Evolutionary conservation across 176 grass and related monocot species (phyloP).

Genomic region (Pharus latifolius): DNA sequence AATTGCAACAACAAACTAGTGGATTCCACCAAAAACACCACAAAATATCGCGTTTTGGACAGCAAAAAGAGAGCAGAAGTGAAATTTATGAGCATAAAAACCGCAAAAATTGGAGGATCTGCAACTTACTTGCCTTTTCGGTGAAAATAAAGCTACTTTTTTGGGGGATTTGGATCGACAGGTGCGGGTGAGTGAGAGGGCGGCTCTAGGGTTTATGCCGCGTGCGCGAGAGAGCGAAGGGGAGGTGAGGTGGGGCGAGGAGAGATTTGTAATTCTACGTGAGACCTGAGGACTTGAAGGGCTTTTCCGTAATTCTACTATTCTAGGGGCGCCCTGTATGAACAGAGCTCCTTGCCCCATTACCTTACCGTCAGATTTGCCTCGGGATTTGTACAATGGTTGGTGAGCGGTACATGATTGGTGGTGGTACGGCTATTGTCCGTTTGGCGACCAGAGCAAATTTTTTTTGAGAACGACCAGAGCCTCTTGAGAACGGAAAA

Average conservation of each 20-base stretch:
- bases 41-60: not conserved
- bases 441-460: no score
- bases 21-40: not conserved
- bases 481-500: no score
- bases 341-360: not conserved
- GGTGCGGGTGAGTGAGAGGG: not conserved
- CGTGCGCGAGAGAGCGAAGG: not conserved
- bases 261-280: not conserved
- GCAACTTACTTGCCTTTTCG: slow-evolving; percentile 6
- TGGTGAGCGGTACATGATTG: not conserved
- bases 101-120: not conserved
- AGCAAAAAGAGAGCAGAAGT: not conserved
- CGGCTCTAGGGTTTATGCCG: slow-evolving; percentile 35
- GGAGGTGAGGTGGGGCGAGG: not conserved
- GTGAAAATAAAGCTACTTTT: not conserved
- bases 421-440: no score
- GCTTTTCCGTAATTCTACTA: not conserved
- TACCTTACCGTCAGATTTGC: not conserved
- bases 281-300: not conserved
- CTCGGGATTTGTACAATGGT: not conserved
- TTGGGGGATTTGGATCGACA: slow-evolving; percentile 15
- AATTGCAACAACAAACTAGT: not conserved
- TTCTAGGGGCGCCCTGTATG: not conserved
- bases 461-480: no score
- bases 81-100: not conserved